Base-by-base conservation (phyloP, 2,329 filamentous ascomycete species). In the Cryphonectria radicalis region DNA sequence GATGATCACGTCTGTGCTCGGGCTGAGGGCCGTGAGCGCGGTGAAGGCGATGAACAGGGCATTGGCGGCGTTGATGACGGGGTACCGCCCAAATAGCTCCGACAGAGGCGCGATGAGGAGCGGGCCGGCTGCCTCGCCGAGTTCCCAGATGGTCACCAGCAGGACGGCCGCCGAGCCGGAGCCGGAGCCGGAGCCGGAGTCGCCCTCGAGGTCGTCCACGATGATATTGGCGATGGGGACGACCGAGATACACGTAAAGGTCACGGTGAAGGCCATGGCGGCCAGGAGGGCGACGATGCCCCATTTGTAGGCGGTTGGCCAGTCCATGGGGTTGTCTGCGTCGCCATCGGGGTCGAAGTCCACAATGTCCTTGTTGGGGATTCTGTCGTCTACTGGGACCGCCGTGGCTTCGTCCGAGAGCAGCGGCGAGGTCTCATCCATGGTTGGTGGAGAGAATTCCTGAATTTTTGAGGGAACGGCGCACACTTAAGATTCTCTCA, bases 141-240 rank as follows among this genome's bases (percentile, higher is more conserved):
- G 84, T 72, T 94, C 87, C 84, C 91, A 91, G 72, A 93, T 89
- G 0, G 90, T 92, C 11, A 93, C 89, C 68, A 93, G 88, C 62
- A 94, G 82, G 55, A 88, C 85, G 74, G 82, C 84, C 22, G 86
- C 81, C 0, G 85, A 84, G 70, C 84, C 84, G 78, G 80, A 81
- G 40, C 79, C 75, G 78, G 80, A 81, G 40, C 79, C 75, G 17
- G 63, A 19, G 25, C 42, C 35, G 35, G 37, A 40, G 37, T 40
- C 78, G 25, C 75, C 67, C 70, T 82, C 78, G 64, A 85, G 81
- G 70, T 89, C 87, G 1, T 79, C 75, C 32, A 87, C 83, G 73
- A 89, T 89, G 63, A 79, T 81, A 53, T 79, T 81, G 8, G 87
- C 86, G 66, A 89, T 81, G 0, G 87, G 87, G 0, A 89, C 85